These are phyloP conservation scores for Flaveria brownii DNA, from an alignment of 129 eudicot species.

Conservation along the genomic window DNA sequence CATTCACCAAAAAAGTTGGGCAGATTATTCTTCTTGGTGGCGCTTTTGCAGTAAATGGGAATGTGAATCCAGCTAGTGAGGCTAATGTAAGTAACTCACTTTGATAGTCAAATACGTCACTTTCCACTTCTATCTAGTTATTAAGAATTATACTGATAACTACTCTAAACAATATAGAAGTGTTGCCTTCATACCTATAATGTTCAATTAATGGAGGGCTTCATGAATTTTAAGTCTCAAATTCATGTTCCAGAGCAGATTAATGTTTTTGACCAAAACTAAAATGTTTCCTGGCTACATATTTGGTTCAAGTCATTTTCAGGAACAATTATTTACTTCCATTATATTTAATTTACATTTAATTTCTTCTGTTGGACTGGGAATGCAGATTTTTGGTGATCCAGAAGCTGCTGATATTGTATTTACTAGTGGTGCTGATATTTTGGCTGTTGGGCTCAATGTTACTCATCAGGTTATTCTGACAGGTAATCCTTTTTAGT, in stretches of 20 bases:
- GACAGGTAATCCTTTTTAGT: conserved; percentile 48
- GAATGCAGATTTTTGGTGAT: conserved; percentile 86
- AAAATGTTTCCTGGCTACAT: background rate
- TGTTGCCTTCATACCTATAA: background rate
- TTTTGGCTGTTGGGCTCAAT: conserved; percentile 89
- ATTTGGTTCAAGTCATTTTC: background rate
- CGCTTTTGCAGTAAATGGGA: conserved; percentile 92
- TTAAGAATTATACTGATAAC: background rate
- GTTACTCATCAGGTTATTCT: conserved; percentile 93
- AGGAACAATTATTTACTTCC: background rate
- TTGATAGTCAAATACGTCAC: conserved; percentile 12
- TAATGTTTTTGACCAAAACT: background rate
- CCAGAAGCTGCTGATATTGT: conserved; percentile 99
- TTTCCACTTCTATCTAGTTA: background rate
- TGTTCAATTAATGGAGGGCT: background rate
- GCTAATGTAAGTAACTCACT: conserved; percentile 73
- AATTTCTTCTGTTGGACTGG: conserved; percentile 17
- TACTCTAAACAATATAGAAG: conserved; percentile 5
- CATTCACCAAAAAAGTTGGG: conserved; percentile 62
- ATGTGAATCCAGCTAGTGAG: conserved; percentile 94
- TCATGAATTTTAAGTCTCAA: background rate
- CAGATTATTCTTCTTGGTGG: conserved; percentile 97
- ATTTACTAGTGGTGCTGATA: conserved; percentile 93
- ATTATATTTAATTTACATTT: background rate
- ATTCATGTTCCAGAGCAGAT: background rate